phyloP scores from a whole-genome alignment of 2,329 filamentous ascomycete genomes.

The Gaeumannomyces sp. region DNA sequence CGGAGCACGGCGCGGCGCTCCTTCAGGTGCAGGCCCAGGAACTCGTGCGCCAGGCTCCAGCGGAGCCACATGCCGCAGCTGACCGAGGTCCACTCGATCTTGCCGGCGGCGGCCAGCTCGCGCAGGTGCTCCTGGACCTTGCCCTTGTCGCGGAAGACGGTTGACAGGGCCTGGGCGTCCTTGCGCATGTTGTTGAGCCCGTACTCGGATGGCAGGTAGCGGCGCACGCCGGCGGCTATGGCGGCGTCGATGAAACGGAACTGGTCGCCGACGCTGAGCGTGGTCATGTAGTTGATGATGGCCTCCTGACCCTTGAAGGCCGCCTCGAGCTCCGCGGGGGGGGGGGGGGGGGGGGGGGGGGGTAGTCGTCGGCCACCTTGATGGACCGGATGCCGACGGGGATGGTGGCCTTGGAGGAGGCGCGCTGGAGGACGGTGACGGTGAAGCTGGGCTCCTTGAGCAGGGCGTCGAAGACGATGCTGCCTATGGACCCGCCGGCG shows the following conservation, averaged over 20 bases:
- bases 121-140: constrained; percentile 22
- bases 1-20: constrained; percentile 16
- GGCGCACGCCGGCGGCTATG: constrained; percentile 46
- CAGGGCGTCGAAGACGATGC: constrained; percentile 22
- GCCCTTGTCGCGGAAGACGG: constrained; percentile 23
- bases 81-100: constrained; percentile 26
- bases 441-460: constrained; percentile 21
- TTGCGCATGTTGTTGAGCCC: constrained; percentile 27
- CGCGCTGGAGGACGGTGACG: constrained; percentile 23
- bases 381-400: constrained; percentile 17
- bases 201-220: constrained; percentile 51
- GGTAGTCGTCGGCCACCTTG: constrained; percentile 23
- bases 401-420: constrained; percentile 20
- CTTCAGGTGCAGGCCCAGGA: constrained; percentile 21
- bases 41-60: constrained; percentile 22
- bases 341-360: no score
- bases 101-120: constrained; percentile 17
- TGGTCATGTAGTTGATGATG: constrained; percentile 36
- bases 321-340: constrained; percentile 16
- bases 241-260: constrained; percentile 47
- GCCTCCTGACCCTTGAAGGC: constrained; percentile 23
- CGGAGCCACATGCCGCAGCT: constrained; percentile 24
- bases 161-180: constrained; percentile 20
- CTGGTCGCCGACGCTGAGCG: constrained; percentile 31
- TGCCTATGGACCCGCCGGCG: constrained; percentile 25